Evolutionary conservation across 208 protist genomes (phyloP).

Genomic region (Phytomonas sp.): DNA sequence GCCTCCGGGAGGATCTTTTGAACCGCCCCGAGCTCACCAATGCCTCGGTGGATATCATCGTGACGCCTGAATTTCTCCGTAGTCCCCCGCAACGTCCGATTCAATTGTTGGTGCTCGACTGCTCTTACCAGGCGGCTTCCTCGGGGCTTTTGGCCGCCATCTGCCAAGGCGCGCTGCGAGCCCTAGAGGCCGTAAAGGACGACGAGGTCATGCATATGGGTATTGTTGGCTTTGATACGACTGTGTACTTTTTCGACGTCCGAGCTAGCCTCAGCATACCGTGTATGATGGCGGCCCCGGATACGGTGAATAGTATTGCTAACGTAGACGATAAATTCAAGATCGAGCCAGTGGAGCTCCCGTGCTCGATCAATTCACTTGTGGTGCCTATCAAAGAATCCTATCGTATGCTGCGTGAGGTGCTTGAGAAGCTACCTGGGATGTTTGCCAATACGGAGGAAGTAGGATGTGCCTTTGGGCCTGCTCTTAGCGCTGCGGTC

Average conservation of each 20-base stretch:
- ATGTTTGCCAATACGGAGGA: slow-evolving; percentile 67
- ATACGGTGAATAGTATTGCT: slow-evolving; percentile 67
- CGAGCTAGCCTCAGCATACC: slow-evolving; percentile 48
- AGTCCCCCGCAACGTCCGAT: slow-evolving; percentile 83
- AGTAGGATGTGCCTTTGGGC: slow-evolving; percentile 85
- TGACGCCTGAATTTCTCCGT: slow-evolving; percentile 93
- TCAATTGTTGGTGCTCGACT: slow-evolving; percentile 95
- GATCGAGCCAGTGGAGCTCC: slow-evolving; percentile 75
- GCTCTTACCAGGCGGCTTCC: slow-evolving; percentile 81
- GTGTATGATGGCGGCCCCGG: slow-evolving; percentile 82
- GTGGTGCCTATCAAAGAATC: slow-evolving; percentile 74
- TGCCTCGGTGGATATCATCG: slow-evolving; percentile 90
- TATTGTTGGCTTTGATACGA: slow-evolving; percentile 66
- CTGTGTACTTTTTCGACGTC: slow-evolving; percentile 93
- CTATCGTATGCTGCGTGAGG: slow-evolving; percentile 48
- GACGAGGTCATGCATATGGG: slow-evolving; percentile 82
- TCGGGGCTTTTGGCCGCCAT: slow-evolving; percentile 75
- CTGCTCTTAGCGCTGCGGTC: slow-evolving; percentile 86
- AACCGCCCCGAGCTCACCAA: slow-evolving; percentile 84
- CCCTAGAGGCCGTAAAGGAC: slow-evolving; percentile 64
- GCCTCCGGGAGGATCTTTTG: slow-evolving; percentile 68
- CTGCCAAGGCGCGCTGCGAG: slow-evolving; percentile 53
- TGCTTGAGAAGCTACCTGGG: slow-evolving; percentile 64
- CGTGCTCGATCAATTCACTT: slow-evolving; percentile 56
- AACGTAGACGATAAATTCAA: slow-evolving; percentile 81